Percentiles rank a stretch among this genome's conserved stretches.
Evolutionary conservation across 1,284 basidiomycete species (phyloP).

Genomic region (Nidula niveotomentosa): DNA sequence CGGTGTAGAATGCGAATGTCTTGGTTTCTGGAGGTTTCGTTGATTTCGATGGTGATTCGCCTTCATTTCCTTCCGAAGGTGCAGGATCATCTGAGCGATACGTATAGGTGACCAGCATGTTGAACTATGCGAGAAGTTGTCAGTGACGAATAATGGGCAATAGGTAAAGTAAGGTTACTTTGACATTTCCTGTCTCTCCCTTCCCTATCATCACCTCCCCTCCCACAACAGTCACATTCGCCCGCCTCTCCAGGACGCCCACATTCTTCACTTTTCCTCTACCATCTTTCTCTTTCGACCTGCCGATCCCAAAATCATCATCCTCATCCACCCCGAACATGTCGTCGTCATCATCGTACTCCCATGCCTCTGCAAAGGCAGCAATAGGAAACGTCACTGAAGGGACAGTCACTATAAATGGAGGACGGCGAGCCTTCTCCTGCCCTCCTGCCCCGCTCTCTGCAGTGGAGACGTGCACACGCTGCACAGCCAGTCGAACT

Average conservation of each 20-base stretch:
- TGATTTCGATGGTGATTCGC: conserved; percentile 45
- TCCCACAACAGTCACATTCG: conserved; percentile 83
- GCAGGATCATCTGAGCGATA: conserved; percentile 86
- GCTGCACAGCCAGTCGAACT: conserved; percentile 77
- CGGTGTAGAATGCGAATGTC: conserved; percentile 85
- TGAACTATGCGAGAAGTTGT: conserved; percentile 74
- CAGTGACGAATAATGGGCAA: conserved; percentile 2
- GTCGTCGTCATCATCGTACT: conserved; percentile 91
- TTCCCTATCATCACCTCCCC: conserved; percentile 82
- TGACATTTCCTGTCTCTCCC: conserved; percentile 71
- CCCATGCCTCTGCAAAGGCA: conserved; percentile 93
- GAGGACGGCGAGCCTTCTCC: conserved; percentile 61
- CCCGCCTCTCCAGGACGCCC: conserved; percentile 81
- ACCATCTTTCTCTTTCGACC: conserved; percentile 41
- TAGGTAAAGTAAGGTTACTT: conserved; percentile 40
- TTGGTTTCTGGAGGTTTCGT: conserved; percentile 67
- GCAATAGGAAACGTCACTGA: conserved; percentile 78
- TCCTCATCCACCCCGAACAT: conserved; percentile 78
- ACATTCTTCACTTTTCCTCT: conserved; percentile 60
- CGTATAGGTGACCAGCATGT: conserved; percentile 90
- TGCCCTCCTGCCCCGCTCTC: conserved; percentile 31
- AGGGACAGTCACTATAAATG: conserved; percentile 78
- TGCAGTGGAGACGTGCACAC: conserved; percentile 43
- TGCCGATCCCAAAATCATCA: conserved; percentile 32
- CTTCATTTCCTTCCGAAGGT: conserved; percentile 55